A percentile compares a stretch with the other conserved stretches of the same genome.
Evolutionary conservation across 73 alveolate species (phyloP).

Genomic region (Tetrahymena thermophila): DNA sequence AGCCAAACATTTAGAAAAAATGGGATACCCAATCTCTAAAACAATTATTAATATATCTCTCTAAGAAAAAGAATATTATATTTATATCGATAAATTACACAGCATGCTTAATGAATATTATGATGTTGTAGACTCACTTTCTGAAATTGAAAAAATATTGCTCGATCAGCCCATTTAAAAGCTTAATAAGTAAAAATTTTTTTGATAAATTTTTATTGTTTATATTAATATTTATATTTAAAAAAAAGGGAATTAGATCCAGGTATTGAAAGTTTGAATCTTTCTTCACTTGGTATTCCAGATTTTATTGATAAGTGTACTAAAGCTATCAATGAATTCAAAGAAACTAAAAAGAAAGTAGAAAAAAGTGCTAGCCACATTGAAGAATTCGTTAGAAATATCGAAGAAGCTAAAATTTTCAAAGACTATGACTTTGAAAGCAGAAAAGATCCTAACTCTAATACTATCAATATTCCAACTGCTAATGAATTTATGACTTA

Average conservation of each 20-base stretch:
- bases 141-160: constrained; percentile 83
- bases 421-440: constrained; percentile 37
- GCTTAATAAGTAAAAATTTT: constrained; percentile 40
- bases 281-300: constrained; percentile 91
- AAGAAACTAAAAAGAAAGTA: constrained; percentile 65
- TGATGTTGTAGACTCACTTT: constrained; percentile 72
- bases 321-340: constrained; percentile 85
- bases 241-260: constrained; percentile 52
- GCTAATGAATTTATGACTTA: constrained; percentile 73
- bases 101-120: constrained; percentile 87
- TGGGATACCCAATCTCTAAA: constrained; percentile 77
- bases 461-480: background rate
- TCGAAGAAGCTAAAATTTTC: background rate
- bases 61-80: constrained; percentile 78
- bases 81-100: constrained; percentile 81
- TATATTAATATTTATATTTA: background rate
- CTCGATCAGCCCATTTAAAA: constrained; percentile 58
- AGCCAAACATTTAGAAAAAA: constrained; percentile 82
- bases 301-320: constrained; percentile 89
- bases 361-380: constrained; percentile 24
- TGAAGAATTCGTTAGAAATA: constrained; percentile 29
- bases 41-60: constrained; percentile 89
- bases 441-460: constrained; percentile 26
- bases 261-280: constrained; percentile 86
- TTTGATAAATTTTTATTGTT: background rate